Conservation (phyloP, 208 protist genomes). For the Plasmodiophora brassicae region DNA sequence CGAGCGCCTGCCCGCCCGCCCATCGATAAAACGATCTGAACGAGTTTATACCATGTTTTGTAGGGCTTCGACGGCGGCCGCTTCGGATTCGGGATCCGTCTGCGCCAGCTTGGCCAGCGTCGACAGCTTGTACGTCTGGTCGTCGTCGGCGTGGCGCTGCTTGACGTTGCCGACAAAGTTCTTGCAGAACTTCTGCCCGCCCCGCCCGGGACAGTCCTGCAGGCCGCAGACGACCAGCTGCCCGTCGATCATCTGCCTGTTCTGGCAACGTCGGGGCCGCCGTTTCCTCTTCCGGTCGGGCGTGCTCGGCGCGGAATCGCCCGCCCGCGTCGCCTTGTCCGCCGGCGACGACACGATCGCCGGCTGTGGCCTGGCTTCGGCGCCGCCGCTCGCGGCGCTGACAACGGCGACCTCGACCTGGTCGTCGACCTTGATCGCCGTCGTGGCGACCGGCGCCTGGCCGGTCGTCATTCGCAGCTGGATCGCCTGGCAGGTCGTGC, state of each 20-base stretch:
- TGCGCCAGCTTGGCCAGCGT: not conserved
- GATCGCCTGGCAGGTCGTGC: not conserved
- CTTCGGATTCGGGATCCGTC: not conserved
- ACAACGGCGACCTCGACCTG: too few relatives aligned
- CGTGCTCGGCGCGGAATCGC: not conserved
- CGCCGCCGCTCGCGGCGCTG: too few relatives aligned
- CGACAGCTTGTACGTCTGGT: not conserved
- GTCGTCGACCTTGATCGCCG: not conserved
- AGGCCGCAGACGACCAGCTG: not conserved
- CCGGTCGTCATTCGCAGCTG: not conserved
- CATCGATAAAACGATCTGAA: too few relatives aligned
- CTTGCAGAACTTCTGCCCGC: slow-evolving; percentile 29
- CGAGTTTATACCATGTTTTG: slow-evolving; percentile 33
- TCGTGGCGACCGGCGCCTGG: not conserved
- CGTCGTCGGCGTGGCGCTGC: not conserved
- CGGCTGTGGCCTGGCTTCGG: not conserved
- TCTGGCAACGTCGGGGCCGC: slow-evolving; percentile 15
- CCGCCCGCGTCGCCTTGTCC: not conserved
- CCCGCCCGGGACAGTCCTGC: not conserved
- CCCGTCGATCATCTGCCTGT: not conserved
- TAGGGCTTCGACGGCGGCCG: not conserved
- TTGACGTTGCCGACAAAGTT: not conserved
- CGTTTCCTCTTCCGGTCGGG: not conserved
- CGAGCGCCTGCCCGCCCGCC: too few relatives aligned
- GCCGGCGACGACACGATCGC: not conserved